Evolutionary conservation across 805 yeast species (phyloP), one percentile per base, ranked within the genome.

Genomic region (Pichia insulana): DNA sequence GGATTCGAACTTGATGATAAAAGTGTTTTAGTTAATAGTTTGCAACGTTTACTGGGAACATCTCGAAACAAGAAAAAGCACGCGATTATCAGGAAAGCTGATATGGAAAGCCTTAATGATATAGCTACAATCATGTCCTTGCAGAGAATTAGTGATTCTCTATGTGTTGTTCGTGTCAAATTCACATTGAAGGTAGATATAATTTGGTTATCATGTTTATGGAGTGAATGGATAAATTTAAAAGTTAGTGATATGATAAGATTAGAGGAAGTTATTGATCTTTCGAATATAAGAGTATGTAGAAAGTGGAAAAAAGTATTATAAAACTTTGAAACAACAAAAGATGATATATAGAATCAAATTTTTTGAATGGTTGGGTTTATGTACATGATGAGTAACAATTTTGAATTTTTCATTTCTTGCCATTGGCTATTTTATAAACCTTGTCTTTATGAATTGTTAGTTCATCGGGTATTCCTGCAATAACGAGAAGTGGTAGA

Each of bases 291-390:
- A 9, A 36, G 36, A 17, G 47, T 51, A 46, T 49, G 41, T 30
- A 42, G 43, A 27, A 37, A 49, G 30, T 51, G 55, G 55, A 36
- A 41, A 28, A 51, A 51, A 34, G 10, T 51, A 10, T 36, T 40
- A 15, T 40, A 35, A 34, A 22, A n/a, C 30, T 30, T 17, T 19
- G 25, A n/a, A 26, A 30, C 19, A 19, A 17, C 18, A 7, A 11
- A 12, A 28, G n/a, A n/a, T n/a, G n/a, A n/a, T n/a, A n/a, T n/a
- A n/a, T n/a, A n/a, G n/a, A n/a, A n/a, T n/a, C n/a, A n/a, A n/a
- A n/a, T n/a, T n/a, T n/a, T n/a, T n/a, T n/a, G n/a, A n/a, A n/a
- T n/a, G n/a, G n/a, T n/a, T n/a, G n/a, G n/a, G n/a, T n/a, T n/a
- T n/a, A n/a, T n/a, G n/a, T n/a, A n/a, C n/a, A n/a, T n/a, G n/a